These are phyloP conservation scores for Rhizoclosmatium globosum DNA, from an alignment of 192 early-diverging fungal species.

Conservation along the genomic window DNA sequence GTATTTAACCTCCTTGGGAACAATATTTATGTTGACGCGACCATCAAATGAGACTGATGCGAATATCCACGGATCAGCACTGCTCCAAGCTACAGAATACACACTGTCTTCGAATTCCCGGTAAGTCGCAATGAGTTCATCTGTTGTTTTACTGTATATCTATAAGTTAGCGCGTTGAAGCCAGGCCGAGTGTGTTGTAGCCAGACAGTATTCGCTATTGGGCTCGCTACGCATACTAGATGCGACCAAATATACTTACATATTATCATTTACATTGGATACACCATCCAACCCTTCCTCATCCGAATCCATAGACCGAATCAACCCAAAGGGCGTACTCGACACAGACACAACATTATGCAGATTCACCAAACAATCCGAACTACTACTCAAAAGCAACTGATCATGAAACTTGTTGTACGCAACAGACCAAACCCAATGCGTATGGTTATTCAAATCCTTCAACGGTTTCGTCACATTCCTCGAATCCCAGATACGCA, in stretches of 20 bases:
- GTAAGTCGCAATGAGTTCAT: slow-evolving; percentile 87
- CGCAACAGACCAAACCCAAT: slow-evolving; percentile 87
- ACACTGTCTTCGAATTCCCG: slow-evolving; percentile 97
- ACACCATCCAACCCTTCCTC: slow-evolving; percentile 35
- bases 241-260: slow-evolving; percentile 6
- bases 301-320: slow-evolving; percentile 41
- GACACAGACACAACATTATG: slow-evolving; percentile 82
- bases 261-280: slow-evolving; percentile 35
- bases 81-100: slow-evolving; percentile 90
- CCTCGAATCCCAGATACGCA: slow-evolving; percentile 91
- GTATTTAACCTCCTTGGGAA: slow-evolving; percentile 86
- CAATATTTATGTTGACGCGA: slow-evolving; percentile 89
- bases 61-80: slow-evolving; percentile 93
- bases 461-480: slow-evolving; percentile 63
- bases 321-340: slow-evolving; percentile 75
- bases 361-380: slow-evolving; percentile 88
- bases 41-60: slow-evolving; percentile 94
- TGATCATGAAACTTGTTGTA: slow-evolving; percentile 96
- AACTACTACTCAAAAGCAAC: slow-evolving; percentile 82
- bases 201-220: neutral
- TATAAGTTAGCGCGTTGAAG: neutral
- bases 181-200: too few relatives aligned
- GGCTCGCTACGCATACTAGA: neutral
- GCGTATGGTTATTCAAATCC: slow-evolving; percentile 79
- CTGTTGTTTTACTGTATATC: slow-evolving; percentile 53